Evolutionary conservation across 352 stramenopile genomes (phyloP).

Genomic region (Pythium folliculosum): DNA sequence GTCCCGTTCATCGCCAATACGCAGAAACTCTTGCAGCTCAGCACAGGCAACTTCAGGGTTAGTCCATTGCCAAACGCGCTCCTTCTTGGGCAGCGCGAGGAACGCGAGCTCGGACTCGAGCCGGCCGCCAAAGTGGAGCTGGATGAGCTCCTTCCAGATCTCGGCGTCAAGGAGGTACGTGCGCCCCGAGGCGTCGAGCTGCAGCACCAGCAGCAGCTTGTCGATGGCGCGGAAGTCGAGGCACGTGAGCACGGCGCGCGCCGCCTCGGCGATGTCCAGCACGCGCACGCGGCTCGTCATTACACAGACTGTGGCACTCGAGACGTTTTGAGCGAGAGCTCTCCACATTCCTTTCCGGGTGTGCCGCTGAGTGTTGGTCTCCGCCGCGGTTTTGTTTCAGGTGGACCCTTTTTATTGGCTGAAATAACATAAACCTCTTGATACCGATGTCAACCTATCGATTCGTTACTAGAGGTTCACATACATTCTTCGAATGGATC

Average conservation of each 20-base stretch:
- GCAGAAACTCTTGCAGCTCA: slow-evolving; percentile 26
- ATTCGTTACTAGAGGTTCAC: neutral
- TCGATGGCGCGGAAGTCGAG: slow-evolving; percentile 23
- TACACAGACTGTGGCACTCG: no score
- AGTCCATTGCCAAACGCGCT: slow-evolving; percentile 26
- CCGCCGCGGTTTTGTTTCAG: neutral
- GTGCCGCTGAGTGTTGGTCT: slow-evolving; percentile 17
- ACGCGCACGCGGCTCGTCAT: slow-evolving; percentile 12
- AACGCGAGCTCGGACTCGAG: slow-evolving; percentile 19
- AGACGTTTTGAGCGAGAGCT: no score
- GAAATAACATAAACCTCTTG: neutral
- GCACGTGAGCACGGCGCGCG: slow-evolving; percentile 16
- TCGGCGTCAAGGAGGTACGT: slow-evolving; percentile 21
- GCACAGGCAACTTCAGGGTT: slow-evolving; percentile 9
- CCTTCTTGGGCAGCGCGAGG: slow-evolving; percentile 17
- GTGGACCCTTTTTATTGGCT: no score
- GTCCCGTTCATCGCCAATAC: slow-evolving; percentile 23
- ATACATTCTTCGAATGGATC: neutral
- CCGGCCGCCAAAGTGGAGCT: slow-evolving; percentile 21
- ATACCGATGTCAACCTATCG: slow-evolving; percentile 22
- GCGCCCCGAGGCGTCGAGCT: slow-evolving; percentile 21
- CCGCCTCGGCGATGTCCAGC: slow-evolving; percentile 25
- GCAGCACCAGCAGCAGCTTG: slow-evolving; percentile 24
- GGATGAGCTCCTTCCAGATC: slow-evolving; percentile 24
- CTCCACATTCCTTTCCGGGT: neutral